Evolutionary conservation across 768 basidiomycete species (phyloP), one percentile per base, ranked within the genome.

Genomic region (Lentinula raphanica): DNA sequence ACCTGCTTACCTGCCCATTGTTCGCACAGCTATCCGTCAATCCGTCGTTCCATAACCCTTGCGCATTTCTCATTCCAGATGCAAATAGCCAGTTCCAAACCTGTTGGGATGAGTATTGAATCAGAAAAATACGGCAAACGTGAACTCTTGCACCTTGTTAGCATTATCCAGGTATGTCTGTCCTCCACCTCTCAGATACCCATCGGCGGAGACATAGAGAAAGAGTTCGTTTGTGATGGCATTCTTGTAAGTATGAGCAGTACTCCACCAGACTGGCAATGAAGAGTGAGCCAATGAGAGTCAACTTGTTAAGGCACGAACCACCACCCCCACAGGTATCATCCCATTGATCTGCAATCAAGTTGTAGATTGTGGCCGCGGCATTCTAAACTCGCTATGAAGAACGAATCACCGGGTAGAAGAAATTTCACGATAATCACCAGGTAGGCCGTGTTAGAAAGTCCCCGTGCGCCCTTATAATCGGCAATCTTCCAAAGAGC

Each of bases 141-240:
- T 38, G 12, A 19, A 45, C 12, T 8, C 23, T 38, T 64, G 49
- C 21, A 77, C 81, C 69, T 74, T 77, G 21, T 76, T 62, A 0
- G 81, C 82, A 62, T 84, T 84, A 44, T 69, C 66, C 31, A 83
- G 73, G 63, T 77, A 84, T 1, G 70, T 67, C 25, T 67, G 63
- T 42, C 74, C 72, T 1, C 67, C 56, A 38, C 67, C 72, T 35
- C 77, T 69, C 32, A 77, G 61, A 61, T 76, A 82, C 7, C 78
- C 82, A 28, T 67, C 60, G 2, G 82, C 81, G 3, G 82, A 83
- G 5, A 76, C 72, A 32, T 78, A 67, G 15, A 84, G 69, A 69
- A 82, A 84, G 9, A 84, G 72, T 56, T 83, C 73, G 61, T 84
- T 84, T n/a, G 82, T 84, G 58, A 85, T 77, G 9, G 82, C 80